Base-by-base conservation (phyloP, 371 early-diverging fungal species). In the Mortierella sp. region DNA sequence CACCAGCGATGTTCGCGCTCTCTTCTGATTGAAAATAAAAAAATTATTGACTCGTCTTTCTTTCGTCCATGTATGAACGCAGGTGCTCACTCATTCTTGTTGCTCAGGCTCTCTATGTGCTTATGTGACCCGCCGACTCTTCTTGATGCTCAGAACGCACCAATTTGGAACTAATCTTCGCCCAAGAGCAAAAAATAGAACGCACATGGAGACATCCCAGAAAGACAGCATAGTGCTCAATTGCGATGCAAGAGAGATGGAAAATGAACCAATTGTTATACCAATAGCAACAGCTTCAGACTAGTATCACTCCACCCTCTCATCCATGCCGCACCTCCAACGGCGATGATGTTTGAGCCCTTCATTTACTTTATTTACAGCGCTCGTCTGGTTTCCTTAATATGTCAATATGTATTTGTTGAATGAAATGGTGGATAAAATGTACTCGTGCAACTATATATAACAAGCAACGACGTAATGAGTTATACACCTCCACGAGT, bases 21-120 rank as follows among this genome's bases (percentile, higher is more conserved):
- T 35, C 58, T 26, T 24, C 8, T 52, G 35, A 35, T 35, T 35
- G 35, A 35, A 35, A 35, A 35, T 35, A 35, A 35, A 35, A 35
- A 4, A 4, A 35, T 35, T 30, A 30, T 30, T 52, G 20, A 52
- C 52, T 22, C 20, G 24, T 47, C 14, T 12, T 28, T 55, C 57
- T 22, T 9, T 55, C 35, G 35, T 3, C 35, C 35, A 35, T 35
- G 35, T 35, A 35, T 35, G 35, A 5, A 35, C 35, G 35, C 16
- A 14, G 14, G 14, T 22, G 22, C 40, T 26, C 47, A 22, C 47
- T 45, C 63, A 12, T 32, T 49, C 18, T 32, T 26, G 32, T 4
- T 30, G 10, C 5, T 37, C 55, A 26, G 24, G 66, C 66, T 54
- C 54, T 54, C 37, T 16, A 65, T 70, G 57, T 64, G 71, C 71